Conservation (phyloP, 176 grass and related monocot species). For the Luzula sylvatica region DNA sequence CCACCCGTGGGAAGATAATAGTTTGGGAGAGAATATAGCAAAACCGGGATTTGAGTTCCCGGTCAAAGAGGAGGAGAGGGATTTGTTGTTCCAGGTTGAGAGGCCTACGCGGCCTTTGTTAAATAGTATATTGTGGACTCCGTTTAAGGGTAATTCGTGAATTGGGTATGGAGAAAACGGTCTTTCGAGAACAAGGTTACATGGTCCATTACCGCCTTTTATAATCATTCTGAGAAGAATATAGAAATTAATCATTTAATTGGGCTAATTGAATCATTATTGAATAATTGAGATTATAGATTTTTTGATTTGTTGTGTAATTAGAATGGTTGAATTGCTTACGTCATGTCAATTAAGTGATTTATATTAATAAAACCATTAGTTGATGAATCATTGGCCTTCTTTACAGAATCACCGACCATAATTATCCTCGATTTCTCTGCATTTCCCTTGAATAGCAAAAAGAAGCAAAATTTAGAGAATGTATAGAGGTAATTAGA, state of each 20-base stretch:
- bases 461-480: neutral
- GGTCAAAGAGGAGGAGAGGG: constrained; percentile 14
- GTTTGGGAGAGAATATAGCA: constrained; percentile 71
- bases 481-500: neutral
- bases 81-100: constrained; percentile 49
- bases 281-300: neutral
- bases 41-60: constrained; percentile 51
- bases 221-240: constrained; percentile 44
- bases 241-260: neutral
- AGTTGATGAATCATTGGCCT: constrained; percentile 25
- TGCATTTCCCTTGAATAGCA: constrained; percentile 50
- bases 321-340: constrained; percentile 32
- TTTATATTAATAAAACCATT: constrained; percentile 46
- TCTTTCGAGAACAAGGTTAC: constrained; percentile 85
- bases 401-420: constrained; percentile 82
- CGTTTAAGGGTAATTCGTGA: constrained; percentile 66
- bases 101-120: constrained; percentile 66
- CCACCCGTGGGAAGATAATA: constrained; percentile 56
- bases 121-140: constrained; percentile 60
- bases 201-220: constrained; percentile 38
- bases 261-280: neutral
- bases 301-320: constrained; percentile 10
- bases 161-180: constrained; percentile 86
- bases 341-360: constrained; percentile 73
- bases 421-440: constrained; percentile 90